A percentile compares a stretch with the other conserved stretches of the same genome.
Conservation (phyloP, 495 filamentous ascomycete species). For the Sabuloglossum arenarium region DNA sequence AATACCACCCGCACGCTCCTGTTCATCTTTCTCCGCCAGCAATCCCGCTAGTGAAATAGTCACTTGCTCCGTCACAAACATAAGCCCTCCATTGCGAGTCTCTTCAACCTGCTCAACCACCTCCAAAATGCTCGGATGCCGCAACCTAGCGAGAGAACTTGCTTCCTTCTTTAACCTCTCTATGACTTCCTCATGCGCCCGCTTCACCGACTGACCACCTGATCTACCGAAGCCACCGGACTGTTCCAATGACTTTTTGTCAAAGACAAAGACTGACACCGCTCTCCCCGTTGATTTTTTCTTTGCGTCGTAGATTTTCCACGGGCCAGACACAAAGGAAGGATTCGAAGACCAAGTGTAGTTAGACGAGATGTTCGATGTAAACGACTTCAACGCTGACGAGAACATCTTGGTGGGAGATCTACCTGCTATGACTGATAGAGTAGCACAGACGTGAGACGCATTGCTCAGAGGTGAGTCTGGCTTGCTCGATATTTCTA, state of each 20-base stretch:
- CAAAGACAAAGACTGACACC: constrained; percentile 88
- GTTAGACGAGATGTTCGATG: constrained; percentile 75
- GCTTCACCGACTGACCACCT: constrained; percentile 46
- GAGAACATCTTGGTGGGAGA: constrained; percentile 46
- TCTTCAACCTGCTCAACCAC: constrained; percentile 92
- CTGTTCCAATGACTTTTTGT: constrained; percentile 62
- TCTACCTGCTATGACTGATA: neutral
- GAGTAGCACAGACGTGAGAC: neutral
- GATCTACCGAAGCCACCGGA: constrained; percentile 34
- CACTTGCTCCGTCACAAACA: constrained; percentile 86
- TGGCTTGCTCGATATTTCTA: too few relatives aligned
- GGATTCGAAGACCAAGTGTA: constrained; percentile 57
- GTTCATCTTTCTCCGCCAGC: constrained; percentile 74
- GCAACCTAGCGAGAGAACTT: constrained; percentile 59
- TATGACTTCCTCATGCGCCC: constrained; percentile 66
- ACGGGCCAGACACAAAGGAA: constrained; percentile 60
- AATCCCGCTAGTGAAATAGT: constrained; percentile 70
- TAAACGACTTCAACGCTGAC: constrained; percentile 76
- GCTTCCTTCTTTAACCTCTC: constrained; percentile 85
- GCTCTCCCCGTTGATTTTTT: constrained; percentile 78
- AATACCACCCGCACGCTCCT: constrained; percentile 45
- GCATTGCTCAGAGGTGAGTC: neutral
- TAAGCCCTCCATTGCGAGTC: constrained; percentile 68
- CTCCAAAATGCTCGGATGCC: constrained; percentile 83
- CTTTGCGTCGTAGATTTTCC: constrained; percentile 95